Conservation (phyloP, 2,329 filamentous ascomycete species). For the Ilyonectria destructans region DNA sequence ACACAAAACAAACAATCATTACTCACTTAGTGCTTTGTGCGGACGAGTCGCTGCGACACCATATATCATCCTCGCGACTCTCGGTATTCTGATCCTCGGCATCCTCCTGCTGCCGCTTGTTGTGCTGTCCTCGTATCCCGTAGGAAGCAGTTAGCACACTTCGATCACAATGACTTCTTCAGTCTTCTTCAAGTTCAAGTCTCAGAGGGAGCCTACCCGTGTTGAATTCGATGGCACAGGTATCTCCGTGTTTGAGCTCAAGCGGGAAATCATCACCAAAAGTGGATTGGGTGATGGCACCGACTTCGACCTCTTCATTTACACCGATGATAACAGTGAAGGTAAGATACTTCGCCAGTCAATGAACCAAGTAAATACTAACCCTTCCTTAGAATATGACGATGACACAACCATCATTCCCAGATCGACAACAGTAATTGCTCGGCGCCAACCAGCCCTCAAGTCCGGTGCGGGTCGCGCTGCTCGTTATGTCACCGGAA, state of each 20-base stretch:
- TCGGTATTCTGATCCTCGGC: slow-evolving; percentile 42
- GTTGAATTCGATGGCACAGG: slow-evolving; percentile 98
- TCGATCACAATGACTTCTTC: slow-evolving; percentile 86
- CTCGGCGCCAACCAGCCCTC: slow-evolving; percentile 85
- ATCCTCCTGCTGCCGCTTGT: slow-evolving; percentile 41
- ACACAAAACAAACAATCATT: slow-evolving; percentile 49
- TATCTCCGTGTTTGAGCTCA: slow-evolving; percentile 98
- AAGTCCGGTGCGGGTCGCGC: slow-evolving; percentile 92
- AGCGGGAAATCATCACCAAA: slow-evolving; percentile 97
- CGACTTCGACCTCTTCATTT: slow-evolving; percentile 96
- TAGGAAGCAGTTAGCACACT: slow-evolving; percentile 48
- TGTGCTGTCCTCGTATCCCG: slow-evolving; percentile 46
- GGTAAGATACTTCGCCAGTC: slow-evolving; percentile 71
- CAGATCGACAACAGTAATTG: slow-evolving; percentile 93
- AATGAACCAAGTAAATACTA: slow-evolving; percentile 39
- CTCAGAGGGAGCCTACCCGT: slow-evolving; percentile 93
- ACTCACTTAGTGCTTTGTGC: slow-evolving; percentile 55
- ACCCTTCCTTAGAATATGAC: slow-evolving; percentile 82
- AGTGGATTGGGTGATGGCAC: slow-evolving; percentile 95
- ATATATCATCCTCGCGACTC: slow-evolving; percentile 34
- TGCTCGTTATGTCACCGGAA: slow-evolving; percentile 95
- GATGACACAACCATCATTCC: slow-evolving; percentile 99
- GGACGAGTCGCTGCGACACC: slow-evolving; percentile 39
- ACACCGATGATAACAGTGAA: slow-evolving; percentile 92
- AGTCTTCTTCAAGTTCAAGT: slow-evolving; percentile 99